These are phyloP conservation scores for Saccharomyces hybrid DNA, from an alignment of 1,139 yeast genomes.

Conservation along the genomic window DNA sequence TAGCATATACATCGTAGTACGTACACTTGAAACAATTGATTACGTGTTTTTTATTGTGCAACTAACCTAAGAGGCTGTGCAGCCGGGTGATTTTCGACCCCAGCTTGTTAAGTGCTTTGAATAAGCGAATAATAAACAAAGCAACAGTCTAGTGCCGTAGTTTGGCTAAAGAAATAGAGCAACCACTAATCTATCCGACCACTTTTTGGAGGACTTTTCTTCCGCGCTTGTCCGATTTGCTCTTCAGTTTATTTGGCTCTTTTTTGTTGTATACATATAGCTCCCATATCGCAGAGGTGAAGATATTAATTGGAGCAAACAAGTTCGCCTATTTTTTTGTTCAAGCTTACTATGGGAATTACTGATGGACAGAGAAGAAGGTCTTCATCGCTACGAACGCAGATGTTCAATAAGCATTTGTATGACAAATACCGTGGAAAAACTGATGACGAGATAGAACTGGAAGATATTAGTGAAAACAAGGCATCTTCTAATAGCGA, in stretches of 20 bases:
- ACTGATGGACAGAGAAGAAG: constrained; percentile 43
- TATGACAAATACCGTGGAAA: constrained; percentile 20
- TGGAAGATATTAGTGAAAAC: constrained; percentile 17
- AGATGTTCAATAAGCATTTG: constrained; percentile 51
- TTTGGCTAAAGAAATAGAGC: background rate
- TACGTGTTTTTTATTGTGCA: background rate
- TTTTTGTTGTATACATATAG: background rate
- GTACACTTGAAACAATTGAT: background rate
- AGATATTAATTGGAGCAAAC: background rate
- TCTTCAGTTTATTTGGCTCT: background rate
- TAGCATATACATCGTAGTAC: background rate
- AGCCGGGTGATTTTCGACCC: constrained; percentile 2
- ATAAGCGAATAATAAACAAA: constrained; percentile 1
- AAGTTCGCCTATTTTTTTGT: background rate
- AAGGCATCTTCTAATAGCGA: constrained; percentile 11
- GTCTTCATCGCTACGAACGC: constrained; percentile 69
- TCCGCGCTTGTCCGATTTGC: background rate
- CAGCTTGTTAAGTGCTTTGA: background rate
- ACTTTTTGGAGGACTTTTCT: background rate
- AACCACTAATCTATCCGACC: background rate
- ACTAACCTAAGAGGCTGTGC: background rate
- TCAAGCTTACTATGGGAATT: constrained; percentile 1
- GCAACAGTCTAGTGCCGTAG: background rate
- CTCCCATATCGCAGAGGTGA: background rate
- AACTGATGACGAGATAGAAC: constrained; percentile 26